A percentile compares a stretch with the other conserved stretches of the same genome.
Evolutionary conservation across 78 protist species (phyloP).

Genomic region (Dictyostelium intermedium): DNA sequence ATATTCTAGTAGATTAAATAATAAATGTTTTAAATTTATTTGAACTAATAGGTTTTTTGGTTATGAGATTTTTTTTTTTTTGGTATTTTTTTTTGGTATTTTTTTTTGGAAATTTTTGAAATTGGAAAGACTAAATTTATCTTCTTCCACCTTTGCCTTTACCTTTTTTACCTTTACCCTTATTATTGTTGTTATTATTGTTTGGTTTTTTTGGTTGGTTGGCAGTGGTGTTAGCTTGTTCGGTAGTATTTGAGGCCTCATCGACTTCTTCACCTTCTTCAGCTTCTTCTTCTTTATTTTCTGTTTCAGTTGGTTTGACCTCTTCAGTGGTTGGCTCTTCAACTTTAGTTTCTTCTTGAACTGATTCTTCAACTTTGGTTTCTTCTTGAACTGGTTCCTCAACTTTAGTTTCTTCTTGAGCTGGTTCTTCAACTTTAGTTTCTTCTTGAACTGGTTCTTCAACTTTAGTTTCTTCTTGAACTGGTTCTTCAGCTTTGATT

Average conservation of each 20-base stretch:
- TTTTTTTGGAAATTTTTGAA: background rate
- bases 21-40: background rate
- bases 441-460: conserved; percentile 26
- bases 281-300: conserved; percentile 17
- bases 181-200: background rate
- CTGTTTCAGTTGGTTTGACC: background rate
- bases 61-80: no score
- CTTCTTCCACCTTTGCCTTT: background rate
- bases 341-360: background rate
- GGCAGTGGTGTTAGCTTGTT: background rate
- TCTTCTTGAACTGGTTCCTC: conserved; percentile 1
- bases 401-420: background rate
- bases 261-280: conserved; percentile 1
- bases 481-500: background rate
- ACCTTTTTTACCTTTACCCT: background rate
- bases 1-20: background rate
- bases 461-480: conserved; percentile 1
- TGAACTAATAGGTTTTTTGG: background rate
- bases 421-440: background rate
- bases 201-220: background rate
- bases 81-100: background rate
- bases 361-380: conserved; percentile 19
- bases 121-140: background rate
- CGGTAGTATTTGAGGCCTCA: background rate
- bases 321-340: conserved; percentile 10